phyloP scores from a whole-genome alignment of 345 rosid species.

The Gossypium rotundifolium region DNA sequence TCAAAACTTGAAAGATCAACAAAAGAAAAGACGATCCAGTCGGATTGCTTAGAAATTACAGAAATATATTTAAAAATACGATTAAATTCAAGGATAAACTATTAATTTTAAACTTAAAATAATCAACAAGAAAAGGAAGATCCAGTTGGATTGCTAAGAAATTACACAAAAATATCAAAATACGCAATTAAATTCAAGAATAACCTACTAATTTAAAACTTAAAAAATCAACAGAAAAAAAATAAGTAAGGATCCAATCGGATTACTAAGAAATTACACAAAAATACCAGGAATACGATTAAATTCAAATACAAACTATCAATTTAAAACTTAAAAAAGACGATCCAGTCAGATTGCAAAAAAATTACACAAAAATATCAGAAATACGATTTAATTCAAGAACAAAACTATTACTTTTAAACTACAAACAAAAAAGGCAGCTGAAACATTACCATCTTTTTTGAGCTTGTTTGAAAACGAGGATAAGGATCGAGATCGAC shows the following conservation, averaged over 20 bases:
- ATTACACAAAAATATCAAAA: not conserved
- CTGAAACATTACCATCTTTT: conserved; percentile 15
- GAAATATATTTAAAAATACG: not conserved
- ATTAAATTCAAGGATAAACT: not conserved
- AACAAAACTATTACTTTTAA: not conserved
- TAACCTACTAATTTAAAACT: not conserved
- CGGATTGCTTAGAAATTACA: not conserved
- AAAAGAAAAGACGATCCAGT: not conserved
- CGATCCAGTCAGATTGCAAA: not conserved
- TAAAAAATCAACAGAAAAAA: too few relatives aligned
- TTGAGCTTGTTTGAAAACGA: not conserved
- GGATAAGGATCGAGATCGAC: not conserved
- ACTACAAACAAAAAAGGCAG: not conserved
- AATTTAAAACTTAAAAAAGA: not conserved
- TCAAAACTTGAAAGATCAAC: not conserved
- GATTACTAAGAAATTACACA: too few relatives aligned
- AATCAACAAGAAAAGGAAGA: not conserved
- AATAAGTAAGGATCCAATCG: too few relatives aligned
- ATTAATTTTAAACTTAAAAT: not conserved
- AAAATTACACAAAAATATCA: not conserved
- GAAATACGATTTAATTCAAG: not conserved
- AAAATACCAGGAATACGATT: too few relatives aligned
- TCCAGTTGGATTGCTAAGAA: not conserved
- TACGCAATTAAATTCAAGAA: not conserved
- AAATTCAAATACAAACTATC: not conserved